Base-by-base conservation (phyloP, 2,329 filamentous ascomycete genomes). In the Cercospora zeina region DNA sequence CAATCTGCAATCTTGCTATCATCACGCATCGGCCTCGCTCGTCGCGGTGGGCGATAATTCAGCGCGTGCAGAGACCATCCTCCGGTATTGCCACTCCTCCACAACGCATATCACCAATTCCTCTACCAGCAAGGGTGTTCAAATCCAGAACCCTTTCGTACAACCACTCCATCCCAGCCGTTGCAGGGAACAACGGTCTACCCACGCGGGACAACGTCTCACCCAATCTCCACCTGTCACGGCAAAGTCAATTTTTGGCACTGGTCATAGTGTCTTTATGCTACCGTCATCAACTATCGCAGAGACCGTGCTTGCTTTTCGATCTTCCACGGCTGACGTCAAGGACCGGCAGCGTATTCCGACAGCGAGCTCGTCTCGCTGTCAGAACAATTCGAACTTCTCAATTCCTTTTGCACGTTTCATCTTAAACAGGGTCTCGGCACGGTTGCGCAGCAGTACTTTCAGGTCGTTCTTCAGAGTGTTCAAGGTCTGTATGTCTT, bases 211-310 rank as follows among this genome's bases (percentile, higher is more conserved):
- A 49, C 7, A 21, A n/a, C n/a, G 39, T 45, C 39, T 9, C 13
- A 45, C 39, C 39, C 39, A 45, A 49, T 49, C 42, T 49, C 42
- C 42, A 49, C 42, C 24, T 49, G 19, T 49, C 42, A 49, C 21
- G 21, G 42, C 31, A 21, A 49, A 49, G 42, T 49, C 42, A 49
- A 49, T 27, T 45, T 21, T 47, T 14, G 42, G 21, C 42, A 24
- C 11, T 27, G 19, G 21, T 47, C 42, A 47, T 13, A 27, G 10
- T 14, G 42, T 27, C 42, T 24, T 9, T 27, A 14, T 47, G 13
- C 42, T 24, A 47, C 42, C 21, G 42, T 27, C 21, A 21, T n/a
- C n/a, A 47, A n/a, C 10, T 1, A 19, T 45, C 39, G 21, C 21
- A 19, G 4, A 47, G 42, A 47, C 42, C 42, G 42, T 27, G 42